Conservation (phyloP, 805 yeast genomes). For the Candida cerambycidarum region DNA sequence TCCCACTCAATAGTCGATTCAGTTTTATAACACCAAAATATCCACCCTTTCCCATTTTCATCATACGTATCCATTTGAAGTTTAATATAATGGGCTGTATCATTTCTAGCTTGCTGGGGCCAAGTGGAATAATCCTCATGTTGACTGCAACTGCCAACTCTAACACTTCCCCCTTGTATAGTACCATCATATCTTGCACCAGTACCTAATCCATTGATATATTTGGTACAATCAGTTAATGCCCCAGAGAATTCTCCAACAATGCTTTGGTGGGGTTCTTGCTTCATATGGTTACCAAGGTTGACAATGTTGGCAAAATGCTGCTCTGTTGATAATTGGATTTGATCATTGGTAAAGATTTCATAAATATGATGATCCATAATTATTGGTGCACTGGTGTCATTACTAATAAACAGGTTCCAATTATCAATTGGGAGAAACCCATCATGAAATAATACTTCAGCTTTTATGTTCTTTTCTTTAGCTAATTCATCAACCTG, state of each 20-base stretch:
- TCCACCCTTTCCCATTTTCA: conserved; percentile 52
- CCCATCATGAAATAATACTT: conserved; percentile 19
- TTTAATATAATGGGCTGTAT: conserved; percentile 55
- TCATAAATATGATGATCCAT: conserved; percentile 29
- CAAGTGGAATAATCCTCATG: conserved; percentile 39
- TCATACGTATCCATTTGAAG: conserved; percentile 58
- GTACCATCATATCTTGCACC: conserved; percentile 63
- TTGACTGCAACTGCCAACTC: conserved; percentile 44
- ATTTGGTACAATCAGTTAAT: conserved; percentile 64
- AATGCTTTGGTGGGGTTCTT: conserved; percentile 46
- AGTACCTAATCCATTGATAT: conserved; percentile 66
- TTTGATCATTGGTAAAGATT: conserved; percentile 20
- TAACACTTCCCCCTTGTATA: conserved; percentile 18
- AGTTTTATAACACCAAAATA: conserved; percentile 72
- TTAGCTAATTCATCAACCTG: conserved; percentile 17
- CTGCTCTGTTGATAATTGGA: conserved; percentile 13
- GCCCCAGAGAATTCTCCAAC: conserved; percentile 77
- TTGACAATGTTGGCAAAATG: conserved; percentile 15
- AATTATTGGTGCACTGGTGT: conserved; percentile 11
- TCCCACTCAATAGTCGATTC: conserved; percentile 71
- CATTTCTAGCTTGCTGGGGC: conserved; percentile 39
- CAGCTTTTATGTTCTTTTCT: conserved; percentile 9
- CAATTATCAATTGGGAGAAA: conserved; percentile 19
- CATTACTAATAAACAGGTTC: conserved; percentile 18
- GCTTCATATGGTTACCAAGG: conserved; percentile 27